phyloP scores from a whole-genome alignment of 1,284 basidiomycete species.

The Xerocomus alliaceus region DNA sequence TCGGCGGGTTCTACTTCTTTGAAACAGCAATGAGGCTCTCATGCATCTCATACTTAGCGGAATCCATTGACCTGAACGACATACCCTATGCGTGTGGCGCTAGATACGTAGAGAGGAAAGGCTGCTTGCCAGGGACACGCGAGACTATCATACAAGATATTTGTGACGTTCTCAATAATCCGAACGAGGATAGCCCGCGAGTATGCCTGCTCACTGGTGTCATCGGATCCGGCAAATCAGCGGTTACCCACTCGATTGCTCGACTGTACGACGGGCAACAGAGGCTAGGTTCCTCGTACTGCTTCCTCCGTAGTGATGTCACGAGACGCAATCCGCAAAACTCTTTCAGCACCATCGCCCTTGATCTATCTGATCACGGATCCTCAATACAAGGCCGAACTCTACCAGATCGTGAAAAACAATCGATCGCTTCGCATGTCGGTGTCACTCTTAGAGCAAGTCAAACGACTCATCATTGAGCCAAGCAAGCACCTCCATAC shows the following conservation, averaged over 20 bases:
- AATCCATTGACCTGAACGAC: constrained; percentile 23
- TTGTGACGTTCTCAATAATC: constrained; percentile 22
- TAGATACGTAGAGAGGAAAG: constrained; percentile 27
- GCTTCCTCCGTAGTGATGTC: constrained; percentile 26
- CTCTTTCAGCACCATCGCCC: constrained; percentile 31
- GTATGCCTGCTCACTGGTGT: constrained; percentile 32
- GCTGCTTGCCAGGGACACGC: constrained; percentile 28
- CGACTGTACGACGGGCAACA: constrained; percentile 29
- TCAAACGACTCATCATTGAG: constrained; percentile 22
- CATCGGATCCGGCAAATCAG: constrained; percentile 29
- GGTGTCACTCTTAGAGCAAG: constrained; percentile 22
- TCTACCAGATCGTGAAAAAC: constrained; percentile 16
- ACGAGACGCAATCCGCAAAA: constrained; percentile 26
- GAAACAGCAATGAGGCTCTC: background rate
- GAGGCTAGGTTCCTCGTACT: constrained; percentile 29
- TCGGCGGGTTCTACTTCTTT: constrained; percentile 3
- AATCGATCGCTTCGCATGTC: constrained; percentile 30
- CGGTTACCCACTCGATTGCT: constrained; percentile 30
- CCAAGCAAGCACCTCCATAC: constrained; percentile 20
- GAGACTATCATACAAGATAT: constrained; percentile 23
- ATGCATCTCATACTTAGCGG: constrained; percentile 9
- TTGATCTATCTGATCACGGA: constrained; percentile 31
- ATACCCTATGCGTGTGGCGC: constrained; percentile 30
- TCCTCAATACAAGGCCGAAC: constrained; percentile 21
- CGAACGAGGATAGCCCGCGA: constrained; percentile 9